A percentile compares a stretch with the other conserved stretches of the same genome.
These are phyloP conservation scores for Cyberlindnera suaveolens DNA, from an alignment of 805 yeast genomes.

Conservation along the genomic window DNA sequence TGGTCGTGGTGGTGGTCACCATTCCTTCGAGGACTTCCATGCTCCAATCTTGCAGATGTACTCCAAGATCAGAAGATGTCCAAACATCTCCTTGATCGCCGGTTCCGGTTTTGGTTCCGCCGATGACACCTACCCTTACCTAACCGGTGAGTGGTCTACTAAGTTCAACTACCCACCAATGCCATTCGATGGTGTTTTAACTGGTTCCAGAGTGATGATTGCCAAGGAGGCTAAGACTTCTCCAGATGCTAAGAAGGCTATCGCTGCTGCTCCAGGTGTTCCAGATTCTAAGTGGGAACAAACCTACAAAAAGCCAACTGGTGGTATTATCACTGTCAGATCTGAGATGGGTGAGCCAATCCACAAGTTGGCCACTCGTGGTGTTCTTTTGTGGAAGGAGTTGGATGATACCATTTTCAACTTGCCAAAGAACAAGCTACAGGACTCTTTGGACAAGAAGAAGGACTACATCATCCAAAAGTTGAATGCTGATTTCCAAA, in stretches of 20 bases:
- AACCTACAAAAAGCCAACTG: constrained; percentile 91
- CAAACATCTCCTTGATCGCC: constrained; percentile 86
- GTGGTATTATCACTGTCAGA: constrained; percentile 93
- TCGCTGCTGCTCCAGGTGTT: constrained; percentile 88
- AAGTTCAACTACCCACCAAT: constrained; percentile 87
- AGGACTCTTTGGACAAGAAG: constrained; percentile 76
- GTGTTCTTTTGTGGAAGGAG: constrained; percentile 96
- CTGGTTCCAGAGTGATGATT: constrained; percentile 96
- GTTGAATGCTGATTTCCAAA: constrained; percentile 92
- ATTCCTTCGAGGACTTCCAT: constrained; percentile 98
- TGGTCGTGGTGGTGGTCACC: constrained; percentile 99
- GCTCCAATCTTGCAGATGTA: constrained; percentile 96
- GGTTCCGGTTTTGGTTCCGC: constrained; percentile 99
- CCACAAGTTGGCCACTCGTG: constrained; percentile 97
- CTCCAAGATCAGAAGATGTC: constrained; percentile 83
- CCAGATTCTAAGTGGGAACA: constrained; percentile 86
- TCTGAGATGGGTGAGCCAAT: constrained; percentile 99
- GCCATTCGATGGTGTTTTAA: constrained; percentile 97
- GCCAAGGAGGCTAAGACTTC: constrained; percentile 96
- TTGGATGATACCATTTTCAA: constrained; percentile 89
- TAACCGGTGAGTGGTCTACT: constrained; percentile 96
- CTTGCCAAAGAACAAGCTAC: constrained; percentile 81
- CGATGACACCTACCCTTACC: constrained; percentile 94
- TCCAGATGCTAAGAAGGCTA: constrained; percentile 87
- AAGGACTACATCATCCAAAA: constrained; percentile 78